Percentiles rank a stretch among this genome's conserved stretches.
phyloP scores from a whole-genome alignment of 257 asterid species.

The Fraxinus cuspidata region DNA sequence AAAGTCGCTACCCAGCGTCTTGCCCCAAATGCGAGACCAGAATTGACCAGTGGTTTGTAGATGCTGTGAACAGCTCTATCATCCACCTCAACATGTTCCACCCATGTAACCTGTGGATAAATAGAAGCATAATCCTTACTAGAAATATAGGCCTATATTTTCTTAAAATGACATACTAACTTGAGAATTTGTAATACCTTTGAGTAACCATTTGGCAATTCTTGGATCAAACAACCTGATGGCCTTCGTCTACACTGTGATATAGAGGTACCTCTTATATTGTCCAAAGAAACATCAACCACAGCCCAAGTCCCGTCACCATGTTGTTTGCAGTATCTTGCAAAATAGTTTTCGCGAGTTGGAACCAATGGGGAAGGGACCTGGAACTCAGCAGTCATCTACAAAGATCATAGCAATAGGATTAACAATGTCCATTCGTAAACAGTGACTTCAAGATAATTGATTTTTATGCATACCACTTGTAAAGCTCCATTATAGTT shows the following conservation, averaged over 20 bases:
- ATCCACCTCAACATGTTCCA: constrained; percentile 73
- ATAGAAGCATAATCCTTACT: background rate
- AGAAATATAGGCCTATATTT: background rate
- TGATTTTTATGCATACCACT: constrained; percentile 45
- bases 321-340: constrained; percentile 78
- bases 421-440: background rate
- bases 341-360: constrained; percentile 70
- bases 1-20: constrained; percentile 77
- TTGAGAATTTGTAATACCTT: constrained; percentile 41
- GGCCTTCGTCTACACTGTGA: constrained; percentile 67
- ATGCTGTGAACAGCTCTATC: constrained; percentile 64
- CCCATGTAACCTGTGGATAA: constrained; percentile 61
- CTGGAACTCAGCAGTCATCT: constrained; percentile 89
- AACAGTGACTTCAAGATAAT: background rate
- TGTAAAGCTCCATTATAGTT: constrained; percentile 84
- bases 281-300: constrained; percentile 77
- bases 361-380: constrained; percentile 83
- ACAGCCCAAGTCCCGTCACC: constrained; percentile 77
- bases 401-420: constrained; percentile 2
- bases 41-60: constrained; percentile 59
- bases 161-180: no score
- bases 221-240: constrained; percentile 84
- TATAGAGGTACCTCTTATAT: constrained; percentile 48
- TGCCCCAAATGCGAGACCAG: constrained; percentile 75
- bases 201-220: constrained; percentile 77